Evolutionary conservation across 2,329 filamentous ascomycete genomes (phyloP), one percentile per base, ranked within the genome.

Genomic region (Cercospora sp.): DNA sequence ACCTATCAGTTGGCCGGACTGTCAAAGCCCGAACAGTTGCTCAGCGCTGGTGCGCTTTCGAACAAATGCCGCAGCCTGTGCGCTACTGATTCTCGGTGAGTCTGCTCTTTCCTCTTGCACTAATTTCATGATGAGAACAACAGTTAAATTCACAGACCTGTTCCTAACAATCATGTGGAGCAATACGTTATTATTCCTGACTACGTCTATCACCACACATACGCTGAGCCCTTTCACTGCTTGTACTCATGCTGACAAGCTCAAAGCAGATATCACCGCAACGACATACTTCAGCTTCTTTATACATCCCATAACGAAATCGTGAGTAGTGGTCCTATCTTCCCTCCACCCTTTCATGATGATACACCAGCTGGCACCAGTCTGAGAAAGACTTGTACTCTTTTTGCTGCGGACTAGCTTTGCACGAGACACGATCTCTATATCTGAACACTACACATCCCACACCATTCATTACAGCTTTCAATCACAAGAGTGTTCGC

Each of bases 1-100:
- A 73, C 40, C 75, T 77, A 12, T 77, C 82, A 40, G 82, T 81
- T n/a, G 83, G 83, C 5, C 78, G 83, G n/a, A 84, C 81, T 4
- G 80, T 84, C 45, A 81, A 77, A 63, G 74, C 79, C 5, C 79
- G 78, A 66, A 74, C 74, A n/a, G 76, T 84, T 32, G 82, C 80
- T 21, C 79, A 74, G 61, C 78, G 82, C 61, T 85, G 83, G 83
- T 84, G 80, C 69, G 63, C 32, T 0, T 81, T 81, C 61, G 63
- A 73, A 30, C 64, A 59, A 40, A 28, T 61, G 64, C 64, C 57
- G 16, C 24, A 61, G 21, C 21, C 57, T 18, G 21, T n/a, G 18
- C 43, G 16, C n/a, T 26, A 34, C 57, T 66, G 64, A 66, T 26
- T 30, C 16, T 55, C 32, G 57, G 69, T 66, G 24, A 61, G 64